Percentiles rank a stretch among this genome's conserved stretches.
These are phyloP conservation scores for Wickerhamiella galacta DNA, from an alignment of 805 yeast species.

Conservation along the genomic window DNA sequence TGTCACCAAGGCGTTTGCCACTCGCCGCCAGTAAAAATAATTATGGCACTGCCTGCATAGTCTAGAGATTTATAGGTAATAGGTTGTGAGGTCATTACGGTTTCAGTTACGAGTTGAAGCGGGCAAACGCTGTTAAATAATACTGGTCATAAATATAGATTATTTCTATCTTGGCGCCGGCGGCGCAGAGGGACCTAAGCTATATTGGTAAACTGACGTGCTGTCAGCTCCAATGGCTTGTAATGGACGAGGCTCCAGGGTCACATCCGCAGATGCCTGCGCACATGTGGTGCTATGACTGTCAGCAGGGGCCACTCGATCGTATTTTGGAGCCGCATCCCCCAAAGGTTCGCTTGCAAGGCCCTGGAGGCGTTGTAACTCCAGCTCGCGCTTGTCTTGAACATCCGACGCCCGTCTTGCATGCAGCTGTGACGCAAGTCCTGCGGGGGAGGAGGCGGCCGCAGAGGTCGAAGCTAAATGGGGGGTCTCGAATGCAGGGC, in stretches of 20 bases:
- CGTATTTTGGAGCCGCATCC: too few species aligned
- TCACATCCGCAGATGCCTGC: too few species aligned
- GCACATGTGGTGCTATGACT: too few species aligned
- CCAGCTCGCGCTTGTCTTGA: slow-evolving; percentile 28
- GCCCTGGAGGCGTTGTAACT: slow-evolving; percentile 23
- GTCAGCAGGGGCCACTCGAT: too few species aligned
- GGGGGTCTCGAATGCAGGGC: too few species aligned
- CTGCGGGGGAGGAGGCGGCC: slow-evolving; percentile 1
- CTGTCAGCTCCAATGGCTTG: too few species aligned
- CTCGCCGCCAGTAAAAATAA: slow-evolving; percentile 43
- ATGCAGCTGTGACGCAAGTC: slow-evolving; percentile 1
- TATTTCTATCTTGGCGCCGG: neutral
- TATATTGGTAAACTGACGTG: too few species aligned
- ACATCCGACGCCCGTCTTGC: slow-evolving; percentile 11
- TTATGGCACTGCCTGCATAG: neutral
- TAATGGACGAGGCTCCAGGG: too few species aligned
- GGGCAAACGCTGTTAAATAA: neutral
- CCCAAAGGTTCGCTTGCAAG: slow-evolving; percentile 28
- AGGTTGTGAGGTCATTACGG: neutral
- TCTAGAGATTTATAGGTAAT: neutral
- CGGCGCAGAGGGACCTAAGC: neutral
- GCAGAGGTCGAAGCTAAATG: too few species aligned
- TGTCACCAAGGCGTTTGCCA: slow-evolving; percentile 97
- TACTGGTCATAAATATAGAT: neutral
- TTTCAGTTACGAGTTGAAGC: neutral